Evolutionary conservation across 1,284 basidiomycete genomes (phyloP).

Genomic region (Spongispora temasekensis): DNA sequence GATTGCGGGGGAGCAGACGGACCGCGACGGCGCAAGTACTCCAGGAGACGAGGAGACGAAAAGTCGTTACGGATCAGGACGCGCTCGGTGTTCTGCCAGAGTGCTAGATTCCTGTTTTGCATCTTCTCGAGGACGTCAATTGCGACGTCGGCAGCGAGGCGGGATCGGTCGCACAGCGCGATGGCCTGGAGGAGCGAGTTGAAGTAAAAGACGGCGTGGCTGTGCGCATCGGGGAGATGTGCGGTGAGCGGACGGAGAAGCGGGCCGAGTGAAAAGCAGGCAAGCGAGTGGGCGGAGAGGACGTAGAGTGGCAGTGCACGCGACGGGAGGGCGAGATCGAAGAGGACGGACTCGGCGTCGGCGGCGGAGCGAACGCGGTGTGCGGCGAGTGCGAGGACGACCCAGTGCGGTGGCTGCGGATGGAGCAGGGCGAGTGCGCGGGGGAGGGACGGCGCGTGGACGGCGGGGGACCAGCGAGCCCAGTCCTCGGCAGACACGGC

Average conservation of each 20-base stretch:
- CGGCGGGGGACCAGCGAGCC: conserved; percentile 38
- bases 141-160: conserved; percentile 41
- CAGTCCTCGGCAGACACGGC: conserved; percentile 39
- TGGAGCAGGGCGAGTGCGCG: conserved; percentile 32
- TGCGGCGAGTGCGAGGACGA: conserved; percentile 51
- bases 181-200: conserved; percentile 59
- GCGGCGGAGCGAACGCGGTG: conserved; percentile 43
- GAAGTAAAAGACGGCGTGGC: conserved; percentile 46
- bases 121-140: conserved; percentile 48
- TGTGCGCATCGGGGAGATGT: conserved; percentile 43
- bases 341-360: conserved; percentile 23
- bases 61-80: conserved; percentile 50
- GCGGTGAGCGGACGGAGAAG: conserved; percentile 42
- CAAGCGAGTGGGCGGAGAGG: conserved; percentile 47
- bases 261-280: conserved; percentile 26
- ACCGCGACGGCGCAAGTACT: conserved; percentile 39
- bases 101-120: conserved; percentile 41
- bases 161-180: conserved; percentile 43
- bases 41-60: conserved; percentile 49
- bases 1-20: conserved; percentile 30
- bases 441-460: conserved; percentile 38
- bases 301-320: conserved; percentile 37
- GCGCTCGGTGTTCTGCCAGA: conserved; percentile 47
- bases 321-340: conserved; percentile 23
- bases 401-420: conserved; percentile 43